Evolutionary conservation across 2,329 filamentous ascomycete genomes (phyloP), one percentile per base, ranked within the genome.

Genomic region (Stromatinia cepivora): DNA sequence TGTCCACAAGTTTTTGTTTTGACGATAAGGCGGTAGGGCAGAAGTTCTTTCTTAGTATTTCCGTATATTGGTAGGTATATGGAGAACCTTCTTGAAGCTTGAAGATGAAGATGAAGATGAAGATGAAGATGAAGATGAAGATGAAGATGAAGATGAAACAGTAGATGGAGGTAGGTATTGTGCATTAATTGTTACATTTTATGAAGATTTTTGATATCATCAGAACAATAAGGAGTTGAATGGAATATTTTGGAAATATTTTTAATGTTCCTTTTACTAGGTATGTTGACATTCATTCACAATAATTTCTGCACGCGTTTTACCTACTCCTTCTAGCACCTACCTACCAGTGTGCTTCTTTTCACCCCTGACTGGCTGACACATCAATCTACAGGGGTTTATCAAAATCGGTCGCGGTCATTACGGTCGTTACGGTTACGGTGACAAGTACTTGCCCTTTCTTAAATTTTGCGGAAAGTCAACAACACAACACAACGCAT

Each of bases 401-500:
- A n/a, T 54, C 28, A 8, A 54, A 63, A 48, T 64, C 25, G 25
- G 39, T 64, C 25, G 25, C 61, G 22, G 66, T 68, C 58, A 28
- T 68, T 63, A 56, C 48, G 66, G 56, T 42, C 39, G 63, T 53
- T 56, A 69, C 59, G 66, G 66, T 61, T 34, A 46, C 28, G 48
- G 25, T 28, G 50, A 56, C 39, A n/a, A 15, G 34, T n/a, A 25
- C 13, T 25, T 25, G n/a, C 46, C 39, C 64, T 34, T 56, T 50
- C 45, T 42, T 25, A 28, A 45, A 58, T 58, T 67, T 58, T 58
- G 31, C 56, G 34, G 17, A 36, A 45, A 36, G 52, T 69, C 66
- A 69, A 69, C 58, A 64, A 63, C 25, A 67, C 54, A 31, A 39
- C 36, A 56, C 53, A 59, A 67, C 65, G 6, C 50, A 56, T 66